Conservation (phyloP, 2,329 filamentous ascomycete species). For the Clarireedia homoeocarpa region DNA sequence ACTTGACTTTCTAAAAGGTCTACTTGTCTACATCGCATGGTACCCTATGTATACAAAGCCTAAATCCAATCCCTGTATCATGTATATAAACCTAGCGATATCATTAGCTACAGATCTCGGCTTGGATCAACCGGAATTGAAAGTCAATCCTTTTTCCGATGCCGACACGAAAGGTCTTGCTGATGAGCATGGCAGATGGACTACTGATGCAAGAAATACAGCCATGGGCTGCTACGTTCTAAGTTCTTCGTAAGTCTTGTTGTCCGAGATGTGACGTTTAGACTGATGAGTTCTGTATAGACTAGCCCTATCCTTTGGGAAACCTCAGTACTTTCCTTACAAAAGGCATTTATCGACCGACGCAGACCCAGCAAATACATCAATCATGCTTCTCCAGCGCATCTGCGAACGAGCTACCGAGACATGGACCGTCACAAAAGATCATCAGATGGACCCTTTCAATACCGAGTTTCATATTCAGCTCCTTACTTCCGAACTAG, state of each 20-base stretch:
- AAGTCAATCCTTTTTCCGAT: slow-evolving; percentile 14
- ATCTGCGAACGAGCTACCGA: slow-evolving; percentile 16
- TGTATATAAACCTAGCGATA: slow-evolving; percentile 28
- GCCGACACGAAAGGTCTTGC: slow-evolving; percentile 17
- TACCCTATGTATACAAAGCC: slow-evolving; percentile 31
- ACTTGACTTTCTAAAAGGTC: slow-evolving; percentile 47
- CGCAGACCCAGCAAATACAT: slow-evolving; percentile 1
- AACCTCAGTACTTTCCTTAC: slow-evolving; percentile 23
- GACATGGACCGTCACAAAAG: neutral
- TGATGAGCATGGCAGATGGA: slow-evolving; percentile 14
- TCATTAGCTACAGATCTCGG: slow-evolving; percentile 29
- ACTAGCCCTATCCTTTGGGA: slow-evolving; percentile 19
- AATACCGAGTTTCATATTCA: slow-evolving; percentile 22
- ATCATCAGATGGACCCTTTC: slow-evolving; percentile 14
- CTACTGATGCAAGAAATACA: slow-evolving; percentile 20
- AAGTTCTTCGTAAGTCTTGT: slow-evolving; percentile 21
- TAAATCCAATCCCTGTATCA: slow-evolving; percentile 24
- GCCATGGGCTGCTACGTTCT: slow-evolving; percentile 29
- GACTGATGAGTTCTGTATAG: neutral
- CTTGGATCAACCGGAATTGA: slow-evolving; percentile 21
- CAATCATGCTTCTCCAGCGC: slow-evolving; percentile 17
- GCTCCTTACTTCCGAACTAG: slow-evolving; percentile 20
- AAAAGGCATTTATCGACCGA: slow-evolving; percentile 17
- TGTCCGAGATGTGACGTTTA: neutral
- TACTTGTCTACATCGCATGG: slow-evolving; percentile 54